Percentiles rank a stretch among this genome's conserved stretches.
Evolutionary conservation across 225 moss, liverwort and hornwort genomes (phyloP).

Genomic region (Takakia lepidozioides): DNA sequence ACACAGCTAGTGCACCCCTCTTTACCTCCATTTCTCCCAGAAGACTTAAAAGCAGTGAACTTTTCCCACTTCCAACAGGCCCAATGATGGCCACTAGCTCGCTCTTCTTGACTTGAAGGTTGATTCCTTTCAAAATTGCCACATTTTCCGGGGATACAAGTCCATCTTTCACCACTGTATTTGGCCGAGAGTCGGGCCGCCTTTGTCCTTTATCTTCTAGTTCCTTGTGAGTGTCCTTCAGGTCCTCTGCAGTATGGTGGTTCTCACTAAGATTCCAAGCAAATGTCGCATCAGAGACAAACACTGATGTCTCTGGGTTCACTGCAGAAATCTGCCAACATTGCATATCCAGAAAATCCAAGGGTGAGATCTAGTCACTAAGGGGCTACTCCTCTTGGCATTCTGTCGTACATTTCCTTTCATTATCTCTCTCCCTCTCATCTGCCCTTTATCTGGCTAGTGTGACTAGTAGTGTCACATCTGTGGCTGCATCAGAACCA

Average conservation of each 20-base stretch:
- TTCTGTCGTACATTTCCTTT: too few relatives aligned
- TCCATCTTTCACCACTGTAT: too few relatives aligned
- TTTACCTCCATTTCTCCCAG: slow-evolving; percentile 99
- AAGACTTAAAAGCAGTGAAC: slow-evolving; percentile 68
- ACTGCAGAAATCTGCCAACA: slow-evolving; percentile 20
- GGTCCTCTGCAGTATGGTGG: slow-evolving; percentile 5
- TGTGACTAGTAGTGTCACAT: too few relatives aligned
- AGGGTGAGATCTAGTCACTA: too few relatives aligned
- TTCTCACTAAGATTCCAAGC: slow-evolving; percentile 57
- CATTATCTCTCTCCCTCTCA: too few relatives aligned
- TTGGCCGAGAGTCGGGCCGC: too few relatives aligned
- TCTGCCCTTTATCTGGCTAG: too few relatives aligned
- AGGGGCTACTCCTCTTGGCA: too few relatives aligned
- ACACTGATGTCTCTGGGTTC: slow-evolving; percentile 30
- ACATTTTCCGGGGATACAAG: too few relatives aligned
- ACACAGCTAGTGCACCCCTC: too few relatives aligned
- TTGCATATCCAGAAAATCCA: too few relatives aligned
- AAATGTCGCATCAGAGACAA: slow-evolving; percentile 43
- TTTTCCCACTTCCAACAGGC: slow-evolving; percentile 86
- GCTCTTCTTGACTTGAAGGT: slow-evolving; percentile 45
- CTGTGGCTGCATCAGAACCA: too few relatives aligned
- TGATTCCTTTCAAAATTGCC: slow-evolving; percentile 35
- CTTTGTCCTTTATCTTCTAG: slow-evolving; percentile 12
- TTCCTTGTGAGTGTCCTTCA: slow-evolving; percentile 7
- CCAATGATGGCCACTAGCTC: slow-evolving; percentile 78